phyloP scores from a whole-genome alignment of 2,329 filamentous ascomycete species.

The Arthrobotrys musiformis region DNA sequence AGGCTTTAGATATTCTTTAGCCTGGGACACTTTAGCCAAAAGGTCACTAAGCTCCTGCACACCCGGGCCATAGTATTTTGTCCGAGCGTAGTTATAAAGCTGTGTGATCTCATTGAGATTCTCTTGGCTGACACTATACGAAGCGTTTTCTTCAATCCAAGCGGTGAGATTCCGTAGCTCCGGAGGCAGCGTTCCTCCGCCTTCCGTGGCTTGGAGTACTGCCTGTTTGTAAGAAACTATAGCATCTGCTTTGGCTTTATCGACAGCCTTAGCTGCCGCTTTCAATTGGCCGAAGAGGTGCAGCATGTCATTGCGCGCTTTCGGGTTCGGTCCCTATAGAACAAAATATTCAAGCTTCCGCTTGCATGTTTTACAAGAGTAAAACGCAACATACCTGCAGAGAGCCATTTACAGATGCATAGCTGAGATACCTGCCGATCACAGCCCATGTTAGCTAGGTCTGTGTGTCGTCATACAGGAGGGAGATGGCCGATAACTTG shows the following conservation, averaged over 20 bases:
- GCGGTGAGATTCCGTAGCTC: slow-evolving; percentile 4
- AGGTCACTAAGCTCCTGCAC: slow-evolving; percentile 8
- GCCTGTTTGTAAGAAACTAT: slow-evolving; percentile 13
- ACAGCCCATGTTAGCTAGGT: background rate
- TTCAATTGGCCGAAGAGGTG: slow-evolving; percentile 26
- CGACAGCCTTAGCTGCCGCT: background rate
- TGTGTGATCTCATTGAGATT: slow-evolving; percentile 16
- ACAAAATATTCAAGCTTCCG: background rate
- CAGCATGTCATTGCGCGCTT: slow-evolving; percentile 30
- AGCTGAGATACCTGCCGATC: slow-evolving; percentile 12
- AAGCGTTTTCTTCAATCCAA: slow-evolving; percentile 19
- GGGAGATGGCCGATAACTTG: background rate
- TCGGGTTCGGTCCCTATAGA: background rate
- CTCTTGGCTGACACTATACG: slow-evolving; percentile 4
- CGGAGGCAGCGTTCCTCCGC: background rate
- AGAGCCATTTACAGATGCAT: slow-evolving; percentile 13
- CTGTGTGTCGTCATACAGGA: background rate
- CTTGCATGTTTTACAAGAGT: too few relatives aligned
- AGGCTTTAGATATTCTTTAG: slow-evolving; percentile 23
- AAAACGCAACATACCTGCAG: slow-evolving; percentile 5
- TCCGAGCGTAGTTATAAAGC: slow-evolving; percentile 22
- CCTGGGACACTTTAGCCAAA: background rate
- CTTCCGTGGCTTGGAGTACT: background rate
- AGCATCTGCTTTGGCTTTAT: slow-evolving; percentile 10
- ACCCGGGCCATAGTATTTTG: slow-evolving; percentile 18